phyloP scores from a whole-genome alignment of 257 asterid genomes.

The Rehmannia glutinosa region DNA sequence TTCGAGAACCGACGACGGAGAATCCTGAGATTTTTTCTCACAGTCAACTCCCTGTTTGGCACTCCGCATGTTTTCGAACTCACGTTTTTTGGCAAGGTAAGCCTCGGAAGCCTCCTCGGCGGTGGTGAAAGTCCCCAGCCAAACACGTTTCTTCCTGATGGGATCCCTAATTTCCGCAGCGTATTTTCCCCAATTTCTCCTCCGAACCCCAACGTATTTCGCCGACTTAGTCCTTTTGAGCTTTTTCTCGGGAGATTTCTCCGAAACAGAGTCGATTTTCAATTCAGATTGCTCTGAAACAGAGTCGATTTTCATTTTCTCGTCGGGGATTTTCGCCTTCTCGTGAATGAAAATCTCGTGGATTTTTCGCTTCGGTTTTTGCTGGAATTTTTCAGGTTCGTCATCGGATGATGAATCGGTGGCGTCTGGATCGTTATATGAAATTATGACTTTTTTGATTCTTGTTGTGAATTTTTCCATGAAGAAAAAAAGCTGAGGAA shows the following conservation, averaged over 20 bases:
- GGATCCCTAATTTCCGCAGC: constrained; percentile 41
- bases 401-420: constrained; percentile 61
- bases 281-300: too few relatives aligned
- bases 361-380: constrained; percentile 27
- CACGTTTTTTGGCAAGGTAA: constrained; percentile 23
- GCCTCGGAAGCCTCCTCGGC: constrained; percentile 43
- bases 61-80: constrained; percentile 17
- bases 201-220: constrained; percentile 26
- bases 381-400: background rate
- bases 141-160: constrained; percentile 23
- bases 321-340: background rate
- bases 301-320: background rate
- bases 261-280: too few relatives aligned
- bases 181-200: constrained; percentile 32
- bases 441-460: constrained; percentile 25
- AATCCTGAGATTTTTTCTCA: constrained; percentile 11
- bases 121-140: constrained; percentile 40
- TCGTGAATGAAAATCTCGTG: constrained; percentile 28
- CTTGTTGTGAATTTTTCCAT: background rate
- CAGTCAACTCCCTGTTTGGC: constrained; percentile 5
- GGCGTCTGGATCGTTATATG: constrained; percentile 52
- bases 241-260: too few relatives aligned
- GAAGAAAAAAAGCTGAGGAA: too few relatives aligned
- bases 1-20: constrained; percentile 29
- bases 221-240: background rate